Percentiles rank a stretch among this genome's conserved stretches.
Conservation (phyloP, 2,329 filamentous ascomycete genomes). For the Fusarium lateritium region DNA sequence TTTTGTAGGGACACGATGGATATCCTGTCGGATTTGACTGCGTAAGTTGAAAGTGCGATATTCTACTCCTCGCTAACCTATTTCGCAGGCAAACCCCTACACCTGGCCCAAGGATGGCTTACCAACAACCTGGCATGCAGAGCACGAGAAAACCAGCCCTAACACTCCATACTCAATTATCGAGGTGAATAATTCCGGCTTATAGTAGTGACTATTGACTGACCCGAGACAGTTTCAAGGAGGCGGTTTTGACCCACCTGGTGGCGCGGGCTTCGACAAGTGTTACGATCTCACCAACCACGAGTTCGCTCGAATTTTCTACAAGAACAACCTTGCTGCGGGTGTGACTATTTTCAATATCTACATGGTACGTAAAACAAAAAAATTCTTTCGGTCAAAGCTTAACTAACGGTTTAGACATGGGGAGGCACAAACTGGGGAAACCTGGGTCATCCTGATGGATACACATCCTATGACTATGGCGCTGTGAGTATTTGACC, state of each 20-base stretch:
- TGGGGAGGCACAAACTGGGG: constrained; percentile 90
- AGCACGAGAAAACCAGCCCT: constrained; percentile 74
- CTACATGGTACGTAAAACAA: constrained; percentile 79
- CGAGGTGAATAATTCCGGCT: constrained; percentile 15
- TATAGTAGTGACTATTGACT: too few relatives aligned
- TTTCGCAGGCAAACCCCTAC: constrained; percentile 62
- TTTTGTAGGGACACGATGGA: constrained; percentile 68
- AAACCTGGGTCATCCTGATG: constrained; percentile 79
- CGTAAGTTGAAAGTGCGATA: constrained; percentile 29
- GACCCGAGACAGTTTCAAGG: constrained; percentile 76
- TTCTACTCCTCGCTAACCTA: not conserved
- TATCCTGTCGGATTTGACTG: constrained; percentile 75
- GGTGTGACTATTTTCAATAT: constrained; percentile 78
- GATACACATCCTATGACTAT: constrained; percentile 72
- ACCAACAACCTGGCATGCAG: constrained; percentile 64
- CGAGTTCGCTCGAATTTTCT: constrained; percentile 84
- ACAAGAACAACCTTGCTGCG: constrained; percentile 80
- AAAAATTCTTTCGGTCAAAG: too few relatives aligned
- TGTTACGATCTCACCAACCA: constrained; percentile 77
- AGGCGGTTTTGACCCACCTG: constrained; percentile 82
- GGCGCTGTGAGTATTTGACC: constrained; percentile 55
- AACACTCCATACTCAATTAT: constrained; percentile 75
- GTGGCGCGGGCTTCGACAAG: constrained; percentile 76
- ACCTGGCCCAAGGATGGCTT: constrained; percentile 50
- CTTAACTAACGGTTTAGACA: constrained; percentile 57